Base-by-base conservation (phyloP, 108 stramenopile genomes). In the Schizochytrium sp. region DNA sequence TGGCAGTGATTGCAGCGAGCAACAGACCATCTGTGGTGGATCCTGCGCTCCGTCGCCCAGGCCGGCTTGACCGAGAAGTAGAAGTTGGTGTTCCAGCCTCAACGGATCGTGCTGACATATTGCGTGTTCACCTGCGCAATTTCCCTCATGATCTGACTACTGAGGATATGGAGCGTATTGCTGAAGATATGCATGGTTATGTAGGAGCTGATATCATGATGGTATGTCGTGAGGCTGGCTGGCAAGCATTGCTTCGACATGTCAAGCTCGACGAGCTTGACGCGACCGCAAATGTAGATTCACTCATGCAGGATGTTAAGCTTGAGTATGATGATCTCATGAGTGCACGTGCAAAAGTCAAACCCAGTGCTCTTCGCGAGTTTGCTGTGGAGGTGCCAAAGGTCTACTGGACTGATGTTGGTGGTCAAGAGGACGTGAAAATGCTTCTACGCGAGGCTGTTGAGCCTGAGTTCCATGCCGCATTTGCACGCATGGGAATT, bases 151-250 rank as follows among this genome's bases (percentile, higher is more conserved):
- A n/a, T 0, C 94, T 90, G 8, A 72, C 72, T 10, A 94, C 96
- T 57, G 96, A 97, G 3, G 96, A 98, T 92, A 92, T 98, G 56
- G 92, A 93, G 73, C 96, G 96, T 76, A 91, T 99, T 57, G 97
- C 98, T 42, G 92, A 95, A 61, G 98, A 97, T 56, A 98, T 97
- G 49, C 98, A 99, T 91, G 99, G 99, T n/a, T 99, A 95, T 89
- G 98, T 99, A 44, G 99, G 99, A 40, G 99, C 99, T 41, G 99
- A 99, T 94, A 92, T 99, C 49, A 94, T 96, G 76, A 97, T 98
- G 89, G 94, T 99, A 50, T 96, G 76, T 3, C 47, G 76, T 5
- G 76, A 83, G 47, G 76, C 76, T 53, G 76, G 28, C 5, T 83
- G 76, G 76, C 76, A 55, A 53, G 76, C 76, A 40, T n/a, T 83